A percentile compares a stretch with the other conserved stretches of the same genome.
Conservation (phyloP, 768 basidiomycete genomes). For the Pleurotus cornucopiae region DNA sequence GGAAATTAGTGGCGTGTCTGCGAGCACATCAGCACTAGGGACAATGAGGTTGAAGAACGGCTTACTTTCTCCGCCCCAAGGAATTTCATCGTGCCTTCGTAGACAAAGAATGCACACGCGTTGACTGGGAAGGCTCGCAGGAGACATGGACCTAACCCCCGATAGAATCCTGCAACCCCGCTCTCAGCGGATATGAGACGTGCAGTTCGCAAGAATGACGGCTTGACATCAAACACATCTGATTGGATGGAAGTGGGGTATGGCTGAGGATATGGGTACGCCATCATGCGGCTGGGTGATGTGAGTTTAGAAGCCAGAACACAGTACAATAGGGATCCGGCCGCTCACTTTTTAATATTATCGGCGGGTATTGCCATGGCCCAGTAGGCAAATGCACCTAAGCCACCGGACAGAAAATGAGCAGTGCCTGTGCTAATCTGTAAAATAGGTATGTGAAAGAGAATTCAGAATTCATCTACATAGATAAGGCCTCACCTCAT, state of each 20-base stretch:
- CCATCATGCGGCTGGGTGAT: slow-evolving; percentile 57
- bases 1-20: slow-evolving; percentile 7
- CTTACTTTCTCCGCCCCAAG: slow-evolving; percentile 64
- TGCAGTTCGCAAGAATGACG: slow-evolving; percentile 47
- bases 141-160: slow-evolving; percentile 65
- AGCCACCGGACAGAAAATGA: slow-evolving; percentile 64
- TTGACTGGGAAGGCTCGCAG: slow-evolving; percentile 77
- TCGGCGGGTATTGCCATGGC: slow-evolving; percentile 69
- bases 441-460: not conserved
- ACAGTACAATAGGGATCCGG: not conserved
- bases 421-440: slow-evolving; percentile 59
- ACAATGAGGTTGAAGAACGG: not conserved
- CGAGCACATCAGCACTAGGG: not conserved
- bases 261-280: slow-evolving; percentile 43
- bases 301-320: not conserved
- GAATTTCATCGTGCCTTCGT: slow-evolving; percentile 65
- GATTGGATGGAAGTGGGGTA: slow-evolving; percentile 27
- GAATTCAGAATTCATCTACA: not conserved
- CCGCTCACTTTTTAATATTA: slow-evolving; percentile 74
- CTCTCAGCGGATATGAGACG: slow-evolving; percentile 49
- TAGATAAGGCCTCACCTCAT: slow-evolving; percentile 36
- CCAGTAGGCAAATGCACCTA: slow-evolving; percentile 64
- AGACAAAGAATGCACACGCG: slow-evolving; percentile 75
- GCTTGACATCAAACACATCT: slow-evolving; percentile 22
- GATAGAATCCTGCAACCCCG: slow-evolving; percentile 54